Evolutionary conservation across 148 eudicot species (phyloP).

Genomic region (Oxyria digyna): DNA sequence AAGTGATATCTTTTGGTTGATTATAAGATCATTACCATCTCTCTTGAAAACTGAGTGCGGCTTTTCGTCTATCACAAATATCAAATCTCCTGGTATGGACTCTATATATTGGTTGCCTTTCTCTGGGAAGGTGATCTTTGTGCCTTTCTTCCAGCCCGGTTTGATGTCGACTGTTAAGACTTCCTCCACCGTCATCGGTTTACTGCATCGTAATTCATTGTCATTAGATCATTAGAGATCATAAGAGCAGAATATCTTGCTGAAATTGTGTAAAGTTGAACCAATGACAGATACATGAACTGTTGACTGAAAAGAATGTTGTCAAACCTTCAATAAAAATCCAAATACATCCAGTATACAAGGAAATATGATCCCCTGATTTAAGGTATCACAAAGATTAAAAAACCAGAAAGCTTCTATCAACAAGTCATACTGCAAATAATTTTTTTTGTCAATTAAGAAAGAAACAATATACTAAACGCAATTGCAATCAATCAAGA

Average conservation of each 20-base stretch:
- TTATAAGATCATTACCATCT: conserved; percentile 30
- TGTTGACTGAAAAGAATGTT: not conserved
- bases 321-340: not conserved
- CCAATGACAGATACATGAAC: too few relatives aligned
- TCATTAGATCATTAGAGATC: too few relatives aligned
- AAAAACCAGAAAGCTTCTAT: not conserved
- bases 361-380: not conserved
- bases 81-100: conserved; percentile 29
- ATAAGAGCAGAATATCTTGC: not conserved
- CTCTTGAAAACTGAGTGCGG: conserved; percentile 37
- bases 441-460: not conserved
- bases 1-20: conserved; percentile 27
- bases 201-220: conserved; percentile 18
- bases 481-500: not conserved
- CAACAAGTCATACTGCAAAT: not conserved
- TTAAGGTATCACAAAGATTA: not conserved
- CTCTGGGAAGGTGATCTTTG: conserved; percentile 43
- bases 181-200: conserved; percentile 27
- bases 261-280: not conserved
- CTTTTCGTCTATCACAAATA: conserved; percentile 37
- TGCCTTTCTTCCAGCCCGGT: conserved; percentile 46
- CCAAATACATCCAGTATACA: not conserved
- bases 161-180: conserved; percentile 33
- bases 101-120: conserved; percentile 33
- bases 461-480: not conserved